phyloP scores from a whole-genome alignment of 305 asterid species.

The Fraxinus sp. region DNA sequence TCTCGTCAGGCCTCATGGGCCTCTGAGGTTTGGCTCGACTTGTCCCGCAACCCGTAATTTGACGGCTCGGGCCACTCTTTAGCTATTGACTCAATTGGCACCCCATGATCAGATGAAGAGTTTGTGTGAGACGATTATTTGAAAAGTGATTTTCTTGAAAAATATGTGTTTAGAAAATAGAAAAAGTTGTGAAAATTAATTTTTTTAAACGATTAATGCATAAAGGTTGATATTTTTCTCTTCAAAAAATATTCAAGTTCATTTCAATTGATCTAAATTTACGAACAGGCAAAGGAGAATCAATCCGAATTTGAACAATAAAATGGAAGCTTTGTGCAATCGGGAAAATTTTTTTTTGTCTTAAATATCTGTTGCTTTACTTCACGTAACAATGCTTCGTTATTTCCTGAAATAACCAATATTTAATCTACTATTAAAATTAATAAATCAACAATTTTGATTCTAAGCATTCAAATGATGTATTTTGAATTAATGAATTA shows the following conservation, averaged over 20 bases:
- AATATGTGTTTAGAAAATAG: background rate
- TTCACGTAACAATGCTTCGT: too few relatives aligned
- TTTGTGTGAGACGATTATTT: too few relatives aligned
- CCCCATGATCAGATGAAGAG: too few relatives aligned
- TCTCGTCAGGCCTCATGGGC: background rate
- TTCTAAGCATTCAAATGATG: too few relatives aligned
- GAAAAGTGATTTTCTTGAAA: too few relatives aligned
- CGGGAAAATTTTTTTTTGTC: too few relatives aligned
- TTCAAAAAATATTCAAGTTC: background rate
- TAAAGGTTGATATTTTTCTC: background rate
- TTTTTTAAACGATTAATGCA: too few relatives aligned
- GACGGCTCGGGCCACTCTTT: background rate
- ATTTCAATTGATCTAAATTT: background rate
- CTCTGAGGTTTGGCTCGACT: background rate
- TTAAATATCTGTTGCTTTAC: background rate
- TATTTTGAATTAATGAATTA: too few relatives aligned
- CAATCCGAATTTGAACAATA: background rate
- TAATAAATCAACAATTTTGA: too few relatives aligned
- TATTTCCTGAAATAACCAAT: too few relatives aligned
- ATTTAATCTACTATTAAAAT: too few relatives aligned
- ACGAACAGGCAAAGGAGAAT: background rate
- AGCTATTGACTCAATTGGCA: background rate
- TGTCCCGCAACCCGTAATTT: background rate
- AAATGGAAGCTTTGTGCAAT: background rate
- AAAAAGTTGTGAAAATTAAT: background rate